Conservation (phyloP, 2,329 filamentous ascomycete species). For the Hawksworthiomyces lignivorus region DNA sequence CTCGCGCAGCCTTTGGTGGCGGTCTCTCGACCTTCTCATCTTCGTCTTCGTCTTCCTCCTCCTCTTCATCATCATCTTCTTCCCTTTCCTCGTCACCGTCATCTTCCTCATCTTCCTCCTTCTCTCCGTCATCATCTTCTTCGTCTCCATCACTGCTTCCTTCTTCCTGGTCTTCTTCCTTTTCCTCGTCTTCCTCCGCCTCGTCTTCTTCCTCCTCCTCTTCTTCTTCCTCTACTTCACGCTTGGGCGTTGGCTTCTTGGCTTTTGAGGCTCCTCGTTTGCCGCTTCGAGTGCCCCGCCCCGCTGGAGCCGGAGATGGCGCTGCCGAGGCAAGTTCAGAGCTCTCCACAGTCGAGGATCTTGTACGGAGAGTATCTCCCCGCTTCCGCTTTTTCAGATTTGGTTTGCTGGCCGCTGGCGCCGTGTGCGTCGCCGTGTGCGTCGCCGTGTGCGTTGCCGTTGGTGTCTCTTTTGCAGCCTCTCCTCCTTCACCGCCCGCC, state of each 20-base stretch:
- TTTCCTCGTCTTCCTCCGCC: not conserved
- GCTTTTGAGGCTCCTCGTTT: conserved; percentile 5
- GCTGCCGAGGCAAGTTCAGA: conserved; percentile 10
- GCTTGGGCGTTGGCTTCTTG: conserved; percentile 2
- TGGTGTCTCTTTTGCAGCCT: not conserved
- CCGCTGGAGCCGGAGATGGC: conserved; percentile 9
- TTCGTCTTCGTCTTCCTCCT: not conserved
- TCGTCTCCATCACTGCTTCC: not conserved
- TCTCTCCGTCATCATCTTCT: conserved; percentile 1
- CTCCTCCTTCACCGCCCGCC: not conserved
- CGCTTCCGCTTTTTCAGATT: conserved; percentile 15
- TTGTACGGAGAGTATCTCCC: conserved; percentile 11
- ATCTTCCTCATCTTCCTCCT: not conserved
- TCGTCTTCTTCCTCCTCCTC: conserved; percentile 6
- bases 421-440: not conserved
- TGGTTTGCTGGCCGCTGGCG: not conserved
- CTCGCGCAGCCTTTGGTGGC: conserved; percentile 3
- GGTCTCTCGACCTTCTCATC: conserved; percentile 6
- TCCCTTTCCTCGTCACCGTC: conserved; percentile 2
- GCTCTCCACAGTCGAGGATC: conserved; percentile 18
- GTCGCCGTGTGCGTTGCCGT: conserved; percentile 1
- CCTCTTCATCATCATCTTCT: conserved; percentile 2
- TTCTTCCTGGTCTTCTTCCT: conserved; percentile 2
- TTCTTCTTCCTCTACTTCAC: conserved; percentile 3
- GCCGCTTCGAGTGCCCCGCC: conserved; percentile 8